These are phyloP conservation scores for Leucocoprinus leucothites DNA, from an alignment of 768 basidiomycete species.

Conservation along the genomic window DNA sequence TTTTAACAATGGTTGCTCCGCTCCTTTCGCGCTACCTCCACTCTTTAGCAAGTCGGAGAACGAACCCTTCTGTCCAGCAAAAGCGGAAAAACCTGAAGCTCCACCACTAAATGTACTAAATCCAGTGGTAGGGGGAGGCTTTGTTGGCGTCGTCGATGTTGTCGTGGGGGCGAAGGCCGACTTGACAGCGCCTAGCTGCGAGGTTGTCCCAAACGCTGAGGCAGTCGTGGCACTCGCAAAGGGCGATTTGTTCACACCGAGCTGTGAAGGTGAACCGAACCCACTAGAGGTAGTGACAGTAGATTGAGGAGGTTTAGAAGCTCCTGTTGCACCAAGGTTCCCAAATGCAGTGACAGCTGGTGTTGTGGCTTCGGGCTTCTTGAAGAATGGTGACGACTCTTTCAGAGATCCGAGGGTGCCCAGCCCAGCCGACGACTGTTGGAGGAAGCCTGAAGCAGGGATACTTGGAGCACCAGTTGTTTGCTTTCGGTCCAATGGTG, in stretches of 20 bases:
- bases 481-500: constrained; percentile 7
- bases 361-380: constrained; percentile 30
- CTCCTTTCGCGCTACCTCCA: constrained; percentile 25
- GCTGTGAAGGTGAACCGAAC: constrained; percentile 37
- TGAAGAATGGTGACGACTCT: constrained; percentile 53
- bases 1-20: constrained; percentile 17
- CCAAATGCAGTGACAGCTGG: constrained; percentile 37
- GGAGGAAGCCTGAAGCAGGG: constrained; percentile 27
- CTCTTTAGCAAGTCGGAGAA: constrained; percentile 56
- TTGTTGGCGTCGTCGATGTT: constrained; percentile 23
- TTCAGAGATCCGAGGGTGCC: constrained; percentile 45
- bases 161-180: constrained; percentile 28
- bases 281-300: constrained; percentile 28
- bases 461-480: background rate
- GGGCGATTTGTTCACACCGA: constrained; percentile 16
- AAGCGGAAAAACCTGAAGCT: constrained; percentile 38
- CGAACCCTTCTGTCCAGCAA: constrained; percentile 42
- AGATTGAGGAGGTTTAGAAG: constrained; percentile 6
- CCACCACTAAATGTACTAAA: constrained; percentile 52
- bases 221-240: constrained; percentile 21
- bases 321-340: constrained; percentile 13
- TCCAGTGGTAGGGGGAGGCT: constrained; percentile 32
- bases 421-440: constrained; percentile 36
- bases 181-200: constrained; percentile 29
- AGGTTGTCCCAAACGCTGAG: constrained; percentile 24